Evolutionary conservation across 2,329 filamentous ascomycete species (phyloP), one percentile per base, ranked within the genome.

Genomic region (Curvularia spicifera): DNA sequence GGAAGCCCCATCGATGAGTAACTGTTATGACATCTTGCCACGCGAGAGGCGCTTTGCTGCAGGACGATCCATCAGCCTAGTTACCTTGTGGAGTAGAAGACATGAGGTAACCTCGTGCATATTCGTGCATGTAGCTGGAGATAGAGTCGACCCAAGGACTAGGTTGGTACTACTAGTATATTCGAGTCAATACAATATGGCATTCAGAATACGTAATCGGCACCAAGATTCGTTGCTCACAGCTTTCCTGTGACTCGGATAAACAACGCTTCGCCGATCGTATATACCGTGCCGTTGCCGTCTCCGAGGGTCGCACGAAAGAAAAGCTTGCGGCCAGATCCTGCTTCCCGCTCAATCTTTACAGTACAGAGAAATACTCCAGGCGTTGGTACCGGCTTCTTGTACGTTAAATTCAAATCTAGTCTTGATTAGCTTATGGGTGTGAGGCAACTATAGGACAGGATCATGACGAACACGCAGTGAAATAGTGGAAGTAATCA

Each of bases 191-290:
- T 20, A 46, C 44, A 46, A 33, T n/a, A 31, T 43, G 20, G 31
- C 49, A 28, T 37, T 31, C 35, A 47, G 22, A 35, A 28, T 35
- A 33, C 45, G 28, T 46, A 44, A 50, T 22, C 10, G 9, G 33
- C 20, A n/a, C 15, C 22, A 18, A 18, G 20, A 4, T 26, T 43
- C 5, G 28, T 9, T 31, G 28, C 5, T 67, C 55, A 75, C 55
- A 75, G 45, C 53, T 68, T 74, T 4, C 54, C 60, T 52, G 60
- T 69, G 26, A 67, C 47, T 50, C 69, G 65, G 29, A 82, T 70
- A 66, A 84, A 89, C 64, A 88, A 66, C n/a, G 77, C 81, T 29
- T 88, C 84, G 1, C 77, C 84, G 20, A 68, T 79, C 5, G 85
- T 82, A 67, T 84, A 78, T 37, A 84, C 73, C 2, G 66, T 74